These are phyloP conservation scores for Phycomyces blakesleeanus DNA, from an alignment of 192 early-diverging fungal genomes.

Conservation along the genomic window DNA sequence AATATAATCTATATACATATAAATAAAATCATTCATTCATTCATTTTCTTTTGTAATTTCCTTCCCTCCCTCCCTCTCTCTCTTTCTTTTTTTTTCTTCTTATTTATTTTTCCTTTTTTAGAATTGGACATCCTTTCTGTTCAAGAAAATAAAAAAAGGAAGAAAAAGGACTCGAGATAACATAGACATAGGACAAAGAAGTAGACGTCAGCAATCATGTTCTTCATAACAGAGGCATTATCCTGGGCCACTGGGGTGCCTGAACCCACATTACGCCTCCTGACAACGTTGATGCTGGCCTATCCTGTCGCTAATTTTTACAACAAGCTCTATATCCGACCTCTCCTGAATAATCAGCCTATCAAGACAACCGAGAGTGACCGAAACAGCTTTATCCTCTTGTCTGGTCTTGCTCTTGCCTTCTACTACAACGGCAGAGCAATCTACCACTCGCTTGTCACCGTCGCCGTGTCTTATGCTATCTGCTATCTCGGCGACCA, in stretches of 20 bases:
- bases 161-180: no score
- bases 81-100: no score
- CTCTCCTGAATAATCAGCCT: constrained; percentile 12
- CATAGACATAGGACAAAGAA: no score
- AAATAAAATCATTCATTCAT: no score
- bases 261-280: constrained; percentile 46
- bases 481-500: constrained; percentile 33
- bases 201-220: no score
- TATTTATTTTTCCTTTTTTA: no score
- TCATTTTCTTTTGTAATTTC: no score
- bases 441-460: constrained; percentile 50
- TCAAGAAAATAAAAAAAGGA: no score
- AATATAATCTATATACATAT: no score
- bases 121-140: no score
- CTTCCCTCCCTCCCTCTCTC: no score
- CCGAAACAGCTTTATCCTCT: constrained; percentile 45
- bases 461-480: constrained; percentile 40
- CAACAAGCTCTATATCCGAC: constrained; percentile 38
- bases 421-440: constrained; percentile 46
- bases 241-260: constrained; percentile 40
- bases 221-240: constrained; percentile 5
- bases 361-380: constrained; percentile 35
- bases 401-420: constrained; percentile 40
- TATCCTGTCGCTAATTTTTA: constrained; percentile 49
- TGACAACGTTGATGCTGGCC: constrained; percentile 41